Evolutionary conservation across 1,139 yeast genomes (phyloP).

Genomic region (Sugiyamaella japonica): DNA sequence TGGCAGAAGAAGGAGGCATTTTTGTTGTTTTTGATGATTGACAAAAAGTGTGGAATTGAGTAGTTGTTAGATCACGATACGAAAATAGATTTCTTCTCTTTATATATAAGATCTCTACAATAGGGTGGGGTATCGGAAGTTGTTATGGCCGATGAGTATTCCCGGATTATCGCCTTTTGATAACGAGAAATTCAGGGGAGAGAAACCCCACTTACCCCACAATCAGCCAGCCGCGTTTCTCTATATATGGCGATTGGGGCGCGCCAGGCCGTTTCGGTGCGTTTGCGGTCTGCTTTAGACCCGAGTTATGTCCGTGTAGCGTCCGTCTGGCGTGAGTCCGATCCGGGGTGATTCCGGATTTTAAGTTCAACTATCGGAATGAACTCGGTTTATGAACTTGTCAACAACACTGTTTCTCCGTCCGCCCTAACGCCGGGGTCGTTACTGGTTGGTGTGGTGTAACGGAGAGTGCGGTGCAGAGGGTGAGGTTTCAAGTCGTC

Average conservation of each 20-base stretch:
- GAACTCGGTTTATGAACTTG: background rate
- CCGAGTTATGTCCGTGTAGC: background rate
- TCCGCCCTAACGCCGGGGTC: no score
- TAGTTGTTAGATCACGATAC: background rate
- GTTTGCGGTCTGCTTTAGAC: background rate
- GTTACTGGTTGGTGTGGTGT: no score
- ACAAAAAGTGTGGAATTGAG: background rate
- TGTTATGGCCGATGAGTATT: background rate
- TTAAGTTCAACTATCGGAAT: background rate
- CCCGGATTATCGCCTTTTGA: background rate
- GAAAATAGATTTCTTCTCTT: background rate
- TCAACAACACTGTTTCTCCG: no score
- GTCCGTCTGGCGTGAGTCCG: background rate
- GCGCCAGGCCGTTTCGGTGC: background rate
- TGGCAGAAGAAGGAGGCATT: conserved; percentile 18
- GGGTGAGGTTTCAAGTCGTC: no score
- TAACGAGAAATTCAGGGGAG: conserved; percentile 3
- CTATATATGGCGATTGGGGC: background rate
- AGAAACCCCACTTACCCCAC: background rate
- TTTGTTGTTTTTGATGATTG: no score
- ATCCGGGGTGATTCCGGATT: background rate
- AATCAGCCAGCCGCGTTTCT: background rate
- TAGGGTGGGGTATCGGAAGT: background rate
- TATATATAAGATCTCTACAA: background rate
- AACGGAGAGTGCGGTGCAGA: no score